phyloP scores from a whole-genome alignment of 257 asterid species.

The Nicotiana paniculata region DNA sequence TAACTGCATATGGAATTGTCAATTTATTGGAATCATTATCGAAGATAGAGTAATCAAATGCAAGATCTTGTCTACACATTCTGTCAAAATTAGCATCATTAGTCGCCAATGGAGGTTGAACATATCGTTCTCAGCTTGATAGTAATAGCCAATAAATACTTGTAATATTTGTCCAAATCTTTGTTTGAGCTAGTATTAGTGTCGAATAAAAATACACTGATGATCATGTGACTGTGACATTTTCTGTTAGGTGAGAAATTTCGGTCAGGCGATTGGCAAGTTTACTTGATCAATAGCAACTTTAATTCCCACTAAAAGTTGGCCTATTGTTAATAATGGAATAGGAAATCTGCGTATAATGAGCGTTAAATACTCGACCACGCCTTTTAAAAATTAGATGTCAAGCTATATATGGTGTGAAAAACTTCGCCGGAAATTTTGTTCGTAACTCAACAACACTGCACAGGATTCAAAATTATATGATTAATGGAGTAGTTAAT shows the following conservation, averaged over 20 bases:
- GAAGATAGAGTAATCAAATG: neutral
- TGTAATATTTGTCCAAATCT: neutral
- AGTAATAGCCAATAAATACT: neutral
- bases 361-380: neutral
- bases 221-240: neutral
- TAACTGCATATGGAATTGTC: neutral
- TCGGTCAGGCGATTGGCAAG: neutral
- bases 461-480: no score
- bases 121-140: neutral
- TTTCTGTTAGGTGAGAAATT: neutral
- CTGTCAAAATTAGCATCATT: neutral
- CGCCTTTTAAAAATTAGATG: no score
- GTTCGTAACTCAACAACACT: no score
- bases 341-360: neutral
- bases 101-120: neutral
- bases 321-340: neutral
- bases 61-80: neutral
- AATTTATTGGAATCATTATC: neutral
- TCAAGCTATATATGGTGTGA: no score
- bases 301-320: neutral
- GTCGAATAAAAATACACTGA: neutral
- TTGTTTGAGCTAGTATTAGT: neutral
- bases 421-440: no score
- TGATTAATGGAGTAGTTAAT: no score
- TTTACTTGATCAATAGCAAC: neutral